Conservation (phyloP, 148 eudicot genomes). For the Limonium bicolor region DNA sequence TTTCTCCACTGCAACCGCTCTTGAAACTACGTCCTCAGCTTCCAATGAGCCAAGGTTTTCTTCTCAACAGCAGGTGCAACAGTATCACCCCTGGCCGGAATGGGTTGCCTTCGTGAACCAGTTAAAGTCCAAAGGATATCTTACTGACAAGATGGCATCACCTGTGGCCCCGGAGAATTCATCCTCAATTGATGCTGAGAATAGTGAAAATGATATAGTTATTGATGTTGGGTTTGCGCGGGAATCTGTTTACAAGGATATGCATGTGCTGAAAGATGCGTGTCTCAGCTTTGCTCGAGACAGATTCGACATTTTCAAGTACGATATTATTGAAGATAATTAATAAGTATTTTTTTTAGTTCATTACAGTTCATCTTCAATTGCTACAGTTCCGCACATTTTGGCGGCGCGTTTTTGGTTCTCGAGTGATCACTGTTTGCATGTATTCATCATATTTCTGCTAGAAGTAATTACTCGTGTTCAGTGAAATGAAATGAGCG, state of each 20-base stretch:
- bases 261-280: constrained; percentile 48
- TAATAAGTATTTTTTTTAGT: neutral
- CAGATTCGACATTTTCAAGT: constrained; percentile 70
- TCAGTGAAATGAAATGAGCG: no score
- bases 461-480: no score
- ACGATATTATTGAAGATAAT: neutral
- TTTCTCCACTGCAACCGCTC: constrained; percentile 6
- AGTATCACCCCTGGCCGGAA: constrained; percentile 86
- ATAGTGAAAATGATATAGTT: neutral
- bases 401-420: no score
- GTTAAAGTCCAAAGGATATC: constrained; percentile 58
- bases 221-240: neutral
- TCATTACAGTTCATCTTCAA: neutral
- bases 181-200: neutral
- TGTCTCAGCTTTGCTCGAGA: constrained; percentile 72
- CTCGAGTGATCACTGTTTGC: no score
- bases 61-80: constrained; percentile 5
- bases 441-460: no score
- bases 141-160: constrained; percentile 6
- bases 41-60: no score
- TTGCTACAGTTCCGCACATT: neutral
- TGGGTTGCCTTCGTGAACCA: constrained; percentile 69
- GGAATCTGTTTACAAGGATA: constrained; percentile 24
- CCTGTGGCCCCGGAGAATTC: neutral
- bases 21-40: constrained; percentile 2